These are phyloP conservation scores for Heracleum sosnowskyi DNA, from an alignment of 129 eudicot genomes.

Conservation along the genomic window DNA sequence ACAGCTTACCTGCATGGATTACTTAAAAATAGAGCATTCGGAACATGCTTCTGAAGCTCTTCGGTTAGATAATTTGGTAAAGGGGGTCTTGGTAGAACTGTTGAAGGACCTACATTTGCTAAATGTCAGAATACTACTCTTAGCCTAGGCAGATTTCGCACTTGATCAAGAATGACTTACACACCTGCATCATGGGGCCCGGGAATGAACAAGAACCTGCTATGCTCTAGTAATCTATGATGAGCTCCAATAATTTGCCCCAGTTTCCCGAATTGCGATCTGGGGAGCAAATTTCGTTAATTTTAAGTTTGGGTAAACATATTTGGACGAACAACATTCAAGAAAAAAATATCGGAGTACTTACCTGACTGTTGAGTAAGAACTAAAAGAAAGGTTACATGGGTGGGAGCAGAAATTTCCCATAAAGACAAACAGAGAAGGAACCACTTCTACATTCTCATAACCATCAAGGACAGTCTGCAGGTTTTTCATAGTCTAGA, in stretches of 20 bases:
- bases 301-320: conserved; percentile 5
- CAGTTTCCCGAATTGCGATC: conserved; percentile 70
- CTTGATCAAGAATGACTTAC: conserved; percentile 1
- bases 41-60: conserved; percentile 68
- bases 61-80: conserved; percentile 73
- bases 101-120: conserved; percentile 71
- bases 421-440: conserved; percentile 94
- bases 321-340: background rate
- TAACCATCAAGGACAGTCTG: conserved; percentile 70
- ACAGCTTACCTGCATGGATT: conserved; percentile 86
- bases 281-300: conserved; percentile 17
- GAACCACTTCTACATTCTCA: conserved; percentile 76
- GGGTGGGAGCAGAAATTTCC: conserved; percentile 93
- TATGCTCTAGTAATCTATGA: conserved; percentile 63
- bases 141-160: background rate
- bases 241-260: conserved; percentile 74
- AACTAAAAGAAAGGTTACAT: conserved; percentile 62
- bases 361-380: conserved; percentile 70
- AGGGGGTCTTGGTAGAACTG: conserved; percentile 73
- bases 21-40: conserved; percentile 68
- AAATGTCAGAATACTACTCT: conserved; percentile 1
- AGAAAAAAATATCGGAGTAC: conserved; percentile 7
- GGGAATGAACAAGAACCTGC: conserved; percentile 86
- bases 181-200: conserved; percentile 92
- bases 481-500: conserved; percentile 76